Evolutionary conservation across 257 asterid genomes (phyloP), one percentile per base, ranked within the genome.

Genomic region (Jacaranda mimosifolia): DNA sequence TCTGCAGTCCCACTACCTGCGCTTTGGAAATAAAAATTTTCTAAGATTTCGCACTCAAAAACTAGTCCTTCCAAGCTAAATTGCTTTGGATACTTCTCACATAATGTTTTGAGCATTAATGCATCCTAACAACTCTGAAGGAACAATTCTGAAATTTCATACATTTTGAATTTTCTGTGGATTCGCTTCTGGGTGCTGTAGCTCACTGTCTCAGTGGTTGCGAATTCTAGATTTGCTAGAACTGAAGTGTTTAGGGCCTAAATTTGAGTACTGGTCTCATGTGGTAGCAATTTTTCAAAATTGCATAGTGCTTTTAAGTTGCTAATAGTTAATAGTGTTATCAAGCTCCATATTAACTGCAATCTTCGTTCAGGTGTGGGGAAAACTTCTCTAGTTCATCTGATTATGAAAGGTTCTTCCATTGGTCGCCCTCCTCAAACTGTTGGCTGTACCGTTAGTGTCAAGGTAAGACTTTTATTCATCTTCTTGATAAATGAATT

Each of bases 301-400:
- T 49, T 62, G 36, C 40, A 52, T 19, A 51, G 13, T 67, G 9
- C 35, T 67, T 13, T 49, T 35, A 51, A 35, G 62, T 42, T 76
- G 70, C 8, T 17, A 13, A 10, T 38, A 52, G 60, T 32, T 71
- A 36, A 38, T 19, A n/a, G 38, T 42, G 48, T 40, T 39, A 14
- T 80, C 35, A 32, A 67, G 63, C 7, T 56, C 76, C 58, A 66
- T 46, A 7, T 43, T 59, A 58, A 78, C 55, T 76, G 67, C 69
- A 10, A 57, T 70, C 19, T 70, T 82, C 67, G 63, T 56, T 68
- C 79, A 95, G 98, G 98, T 80, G 97, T 95, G 72, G 98, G 98
- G 53, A 95, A 95, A 82, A 91, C 97, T 80, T 93, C 98, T 79
- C 97, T 95, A 62, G 93, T 93, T 81, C 96, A 95, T 89, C 91